Conservation (phyloP, 768 basidiomycete genomes). For the Gloeopeniophorella convolvens region DNA sequence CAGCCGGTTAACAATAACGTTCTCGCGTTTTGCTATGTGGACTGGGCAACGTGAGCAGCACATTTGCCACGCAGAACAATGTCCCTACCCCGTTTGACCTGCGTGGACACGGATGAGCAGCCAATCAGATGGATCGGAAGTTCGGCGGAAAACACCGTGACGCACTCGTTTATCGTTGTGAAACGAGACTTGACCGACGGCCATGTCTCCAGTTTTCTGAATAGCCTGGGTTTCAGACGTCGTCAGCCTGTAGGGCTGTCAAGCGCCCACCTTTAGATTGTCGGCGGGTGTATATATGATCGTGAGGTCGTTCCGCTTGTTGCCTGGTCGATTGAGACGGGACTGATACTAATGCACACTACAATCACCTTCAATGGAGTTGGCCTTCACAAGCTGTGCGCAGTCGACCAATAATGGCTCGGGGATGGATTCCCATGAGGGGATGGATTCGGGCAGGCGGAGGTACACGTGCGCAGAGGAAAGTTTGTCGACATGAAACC, state of each 20-base stretch:
- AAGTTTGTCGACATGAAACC: slow-evolving; percentile 98
- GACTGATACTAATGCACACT: background rate
- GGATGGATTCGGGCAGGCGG: slow-evolving; percentile 75
- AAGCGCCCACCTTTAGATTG: slow-evolving; percentile 72
- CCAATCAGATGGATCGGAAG: background rate
- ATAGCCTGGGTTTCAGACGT: background rate
- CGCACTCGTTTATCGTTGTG: slow-evolving; percentile 81
- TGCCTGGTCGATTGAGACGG: slow-evolving; percentile 47
- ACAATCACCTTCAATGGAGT: slow-evolving; percentile 83
- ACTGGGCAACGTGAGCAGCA: slow-evolving; percentile 38
- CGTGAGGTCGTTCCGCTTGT: slow-evolving; percentile 91
- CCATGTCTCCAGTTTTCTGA: slow-evolving; percentile 98
- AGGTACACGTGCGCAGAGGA: slow-evolving; percentile 96
- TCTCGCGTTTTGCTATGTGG: slow-evolving; percentile 75
- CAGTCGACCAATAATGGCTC: slow-evolving; percentile 72
- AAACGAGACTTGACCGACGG: slow-evolving; percentile 92
- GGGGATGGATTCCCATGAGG: slow-evolving; percentile 83
- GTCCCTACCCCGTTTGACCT: slow-evolving; percentile 73
- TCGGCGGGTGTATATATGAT: slow-evolving; percentile 91
- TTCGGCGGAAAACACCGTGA: background rate
- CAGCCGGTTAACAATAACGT: slow-evolving; percentile 83
- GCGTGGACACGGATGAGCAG: background rate
- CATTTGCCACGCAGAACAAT: background rate
- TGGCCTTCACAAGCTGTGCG: slow-evolving; percentile 95
- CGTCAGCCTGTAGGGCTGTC: background rate